Evolutionary conservation across 1,284 basidiomycete genomes (phyloP), one percentile per base, ranked within the genome.

Genomic region (Termitomyces sp.): DNA sequence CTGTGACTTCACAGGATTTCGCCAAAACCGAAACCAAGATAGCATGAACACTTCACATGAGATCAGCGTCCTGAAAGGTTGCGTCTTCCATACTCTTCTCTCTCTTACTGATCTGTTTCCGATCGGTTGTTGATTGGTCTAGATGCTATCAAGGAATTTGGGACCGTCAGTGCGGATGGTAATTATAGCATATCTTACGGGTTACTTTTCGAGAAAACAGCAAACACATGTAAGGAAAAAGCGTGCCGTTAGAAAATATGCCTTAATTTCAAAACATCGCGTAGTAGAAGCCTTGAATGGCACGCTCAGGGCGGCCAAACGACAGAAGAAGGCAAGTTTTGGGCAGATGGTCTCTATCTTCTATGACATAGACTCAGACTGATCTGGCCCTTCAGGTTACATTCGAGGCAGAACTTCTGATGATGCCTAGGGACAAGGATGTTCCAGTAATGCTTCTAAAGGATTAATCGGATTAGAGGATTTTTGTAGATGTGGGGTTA

Each of bases 341-440:
- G 15, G 15, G 34, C 13, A 10, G 24, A 12, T 39, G 13, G 6
- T 38, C 10, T 38, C 13, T 4, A n/a, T n/a, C 12, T 48, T 24
- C 13, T 15, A 10, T 12, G 15, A 24, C n/a, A n/a, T n/a, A n/a
- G n/a, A n/a, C 24, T 8, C 12, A 5, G 34, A 48, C 15, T 49
- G 17, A 49, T 39, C n/a, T 34, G 33, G 19, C 19, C 30, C 19
- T 31, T 4, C 52, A 77, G 75, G 73, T 77, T n/a, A 55, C 69
- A 4, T 78, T 76, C 54, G 67, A 73, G 36, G 71, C 67, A 12
- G 76, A 77, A 58, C 63, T 78, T 10, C 58, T 78, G 58, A 75
- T 78, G 73, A 75, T 76, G 73, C 75, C 75, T 19, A 72, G 64
- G 60, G 74, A 77, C 59, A 75, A 75, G 58, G 73, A 76, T 52